Evolutionary conservation across 202 grass and related monocot species (phyloP).

Genomic region (Dendrocalamus latiflorus): DNA sequence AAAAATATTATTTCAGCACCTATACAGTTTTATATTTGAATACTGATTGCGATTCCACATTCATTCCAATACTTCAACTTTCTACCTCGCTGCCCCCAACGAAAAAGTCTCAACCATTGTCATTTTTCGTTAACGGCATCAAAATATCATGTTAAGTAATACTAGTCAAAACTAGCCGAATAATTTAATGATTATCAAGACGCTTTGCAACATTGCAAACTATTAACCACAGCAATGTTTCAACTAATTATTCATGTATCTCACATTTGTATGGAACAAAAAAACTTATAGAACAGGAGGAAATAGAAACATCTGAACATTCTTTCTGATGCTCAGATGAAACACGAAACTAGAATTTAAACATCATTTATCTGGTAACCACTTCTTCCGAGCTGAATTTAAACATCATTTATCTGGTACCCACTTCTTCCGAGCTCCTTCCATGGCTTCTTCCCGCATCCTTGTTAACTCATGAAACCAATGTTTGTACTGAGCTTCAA

Average conservation of each 20-base stretch:
- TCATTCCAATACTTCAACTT: not conserved
- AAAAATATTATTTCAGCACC: too few species aligned
- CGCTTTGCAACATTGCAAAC: not conserved
- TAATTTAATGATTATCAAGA: not conserved
- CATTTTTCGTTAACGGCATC: not conserved
- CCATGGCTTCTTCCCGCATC: constrained; percentile 57
- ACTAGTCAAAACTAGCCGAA: not conserved
- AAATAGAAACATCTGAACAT: constrained; percentile 14
- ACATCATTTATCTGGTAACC: too few species aligned
- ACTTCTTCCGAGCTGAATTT: too few species aligned
- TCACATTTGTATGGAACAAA: constrained; percentile 11
- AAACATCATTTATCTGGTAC: constrained; percentile 26
- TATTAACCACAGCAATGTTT: constrained; percentile 7
- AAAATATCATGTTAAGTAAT: not conserved
- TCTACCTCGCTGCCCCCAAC: not conserved
- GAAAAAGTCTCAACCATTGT: not conserved
- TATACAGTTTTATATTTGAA: too few species aligned
- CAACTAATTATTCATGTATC: constrained; percentile 23
- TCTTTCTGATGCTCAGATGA: constrained; percentile 33
- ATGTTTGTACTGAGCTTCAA: constrained; percentile 59
- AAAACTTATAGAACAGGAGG: not conserved
- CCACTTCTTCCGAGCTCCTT: constrained; percentile 56
- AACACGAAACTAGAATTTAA: not conserved
- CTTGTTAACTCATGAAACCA: constrained; percentile 67
- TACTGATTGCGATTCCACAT: not conserved